Base-by-base conservation (phyloP, 768 basidiomycete species). In the Dictyophora rubrovolvata region DNA sequence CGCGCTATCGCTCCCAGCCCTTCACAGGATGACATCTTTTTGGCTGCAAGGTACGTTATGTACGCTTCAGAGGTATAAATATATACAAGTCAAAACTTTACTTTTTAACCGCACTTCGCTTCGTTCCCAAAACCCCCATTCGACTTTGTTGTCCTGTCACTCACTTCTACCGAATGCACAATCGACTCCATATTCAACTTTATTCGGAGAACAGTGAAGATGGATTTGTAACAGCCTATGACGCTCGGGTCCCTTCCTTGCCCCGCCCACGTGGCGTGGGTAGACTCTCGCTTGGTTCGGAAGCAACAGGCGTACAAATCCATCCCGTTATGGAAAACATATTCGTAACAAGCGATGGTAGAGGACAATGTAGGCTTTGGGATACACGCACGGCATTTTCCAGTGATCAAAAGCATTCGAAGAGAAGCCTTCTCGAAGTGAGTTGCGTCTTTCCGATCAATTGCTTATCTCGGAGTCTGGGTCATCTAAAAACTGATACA, bases 351-450 rank as follows among this genome's bases (percentile, higher is more conserved):
- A 80, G 83, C 58, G 85, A 88, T 62, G 71, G 66, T 11, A 69
- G 65, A 16, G 87, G 88, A 4, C 69, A 70, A 21, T 82, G 89
- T 2, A 81, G 77, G 63, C 78, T 91, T 59, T 80, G 86, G 16
- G 88, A 91, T 68, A 71, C 73, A 16, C 75, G 88, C 12, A 89
- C 88, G 85, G 79, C 85, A 0, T 90, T 89, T 68, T 84, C 33
- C 48, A 22, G 34, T 28, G 84, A 18, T 74, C 82, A 48, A 58
- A 49, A 34, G 1, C 17, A 56, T 54, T 54, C 17, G 18, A 18
- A 47, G 33, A 33, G 10, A 51, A 60, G 48, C 34, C 56, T 52
- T 50, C 20, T 63, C 59, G 37, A 18, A 59, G 77, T 76, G 78
- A 77, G 61, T 8, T 72, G 66, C 59, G 77, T 33, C 28, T 11